A percentile compares a stretch with the other conserved stretches of the same genome.
Conservation (phyloP, 1,139 yeast species). For the Saccharomyces hybrid region DNA sequence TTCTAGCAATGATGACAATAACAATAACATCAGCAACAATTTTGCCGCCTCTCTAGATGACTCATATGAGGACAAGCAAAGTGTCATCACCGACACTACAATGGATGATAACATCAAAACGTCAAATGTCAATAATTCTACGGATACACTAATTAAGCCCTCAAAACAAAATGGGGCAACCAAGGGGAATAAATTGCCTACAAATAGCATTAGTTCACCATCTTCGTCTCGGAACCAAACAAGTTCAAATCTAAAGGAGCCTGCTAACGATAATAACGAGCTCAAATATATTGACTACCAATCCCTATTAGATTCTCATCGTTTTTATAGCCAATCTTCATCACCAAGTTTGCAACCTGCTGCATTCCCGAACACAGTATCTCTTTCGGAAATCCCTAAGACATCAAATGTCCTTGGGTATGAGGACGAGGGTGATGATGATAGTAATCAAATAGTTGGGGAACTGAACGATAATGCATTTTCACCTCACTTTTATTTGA, state of each 20-base stretch:
- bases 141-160: constrained; percentile 2
- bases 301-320: neutral
- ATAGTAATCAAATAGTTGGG: neutral
- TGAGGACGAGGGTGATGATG: neutral
- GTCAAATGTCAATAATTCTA: constrained; percentile 12
- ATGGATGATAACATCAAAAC: neutral
- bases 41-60: constrained; percentile 1
- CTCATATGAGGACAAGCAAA: constrained; percentile 14
- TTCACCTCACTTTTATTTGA: neutral
- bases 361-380: neutral
- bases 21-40: neutral
- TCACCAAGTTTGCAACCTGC: neutral
- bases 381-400: neutral
- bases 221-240: neutral
- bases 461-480: neutral
- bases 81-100: constrained; percentile 13
- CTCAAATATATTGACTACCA: neutral
- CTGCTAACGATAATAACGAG: neutral
- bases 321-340: neutral
- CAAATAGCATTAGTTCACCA: neutral
- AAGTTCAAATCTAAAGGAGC: neutral
- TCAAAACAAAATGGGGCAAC: neutral
- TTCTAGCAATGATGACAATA: neutral
- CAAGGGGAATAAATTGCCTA: neutral
- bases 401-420: neutral